Evolutionary conservation across 345 rosid genomes (phyloP), one percentile per base, ranked within the genome.

Genomic region (Sapria himalayana): DNA sequence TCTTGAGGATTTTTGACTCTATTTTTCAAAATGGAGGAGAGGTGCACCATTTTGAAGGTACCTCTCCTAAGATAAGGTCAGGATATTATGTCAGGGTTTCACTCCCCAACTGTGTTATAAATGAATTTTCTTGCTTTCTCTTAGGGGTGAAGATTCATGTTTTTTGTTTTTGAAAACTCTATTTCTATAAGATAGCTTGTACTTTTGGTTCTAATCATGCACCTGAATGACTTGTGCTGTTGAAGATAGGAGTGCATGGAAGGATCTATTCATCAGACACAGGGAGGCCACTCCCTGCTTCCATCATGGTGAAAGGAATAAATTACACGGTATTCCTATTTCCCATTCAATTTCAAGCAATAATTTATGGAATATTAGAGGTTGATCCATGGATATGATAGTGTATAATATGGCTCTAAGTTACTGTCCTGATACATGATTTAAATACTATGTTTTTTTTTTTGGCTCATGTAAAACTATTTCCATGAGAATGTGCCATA

Each of bases 241-340:
- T 49, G 34, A 54, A 89, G 93, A 76, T 71, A 54, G 98, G 93
- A 66, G 70, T 86, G 51, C 93, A 76, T 60, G 98, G 94, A 38
- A 65, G 82, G 60, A 71, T 86, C 49, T 78, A 67, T 65, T 79
- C 98, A 42, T 63, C 76, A 16, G 75, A 72, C 52, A 54, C 60
- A 32, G 85, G 85, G 63, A 78, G 64, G 60, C 85, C 93, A 10
- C 62, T 82, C 19, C 85, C 80, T 56, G 93, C 85, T 3, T 46
- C 46, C 40, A 61, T 82, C 59, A 57, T 46, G 16, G 55, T 82
- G 50, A 58, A 60, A 48, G 93, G 82, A 62, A 76, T 89, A 48
- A 76, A 86, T 61, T 67, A 74, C 61, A 76, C 78, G 59, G 94
- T 82, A 59, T 33, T 25, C 50, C 35, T 38, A 17, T n/a, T n/a